Evolutionary conservation across 2,329 filamentous ascomycete genomes (phyloP).

Genomic region (Ceratocystis eucalypticola): DNA sequence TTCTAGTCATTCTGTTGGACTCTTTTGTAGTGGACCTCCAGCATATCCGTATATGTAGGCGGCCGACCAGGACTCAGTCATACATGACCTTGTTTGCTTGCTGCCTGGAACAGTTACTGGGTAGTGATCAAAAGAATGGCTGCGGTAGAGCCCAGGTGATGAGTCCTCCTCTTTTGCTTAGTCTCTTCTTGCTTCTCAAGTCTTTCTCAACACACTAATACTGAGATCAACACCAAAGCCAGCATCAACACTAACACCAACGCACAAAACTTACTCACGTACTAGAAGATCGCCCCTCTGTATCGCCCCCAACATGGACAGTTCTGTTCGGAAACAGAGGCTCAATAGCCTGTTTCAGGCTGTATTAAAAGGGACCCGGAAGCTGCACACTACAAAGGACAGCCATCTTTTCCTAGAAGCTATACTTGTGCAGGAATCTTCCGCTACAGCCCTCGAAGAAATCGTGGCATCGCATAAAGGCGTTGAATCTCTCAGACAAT

Average conservation of each 20-base stretch:
- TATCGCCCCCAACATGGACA: neutral
- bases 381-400: neutral
- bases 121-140: no score
- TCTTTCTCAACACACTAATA: no score
- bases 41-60: neutral
- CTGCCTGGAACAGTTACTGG: no score
- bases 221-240: no score
- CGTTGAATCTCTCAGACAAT: neutral
- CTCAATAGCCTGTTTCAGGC: neutral
- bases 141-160: no score
- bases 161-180: no score
- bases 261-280: no score
- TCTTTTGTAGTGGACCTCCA: neutral
- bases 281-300: no score
- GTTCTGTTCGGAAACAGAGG: neutral
- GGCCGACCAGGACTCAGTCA: neutral
- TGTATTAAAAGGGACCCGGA: neutral
- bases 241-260: no score
- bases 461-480: neutral
- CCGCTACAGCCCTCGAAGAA: neutral
- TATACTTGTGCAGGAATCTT: neutral
- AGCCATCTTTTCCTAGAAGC: conserved; percentile 6
- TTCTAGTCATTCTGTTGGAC: no score
- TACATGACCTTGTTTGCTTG: neutral
- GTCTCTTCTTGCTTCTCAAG: no score